These are phyloP conservation scores for Melampsora larici-populina DNA, from an alignment of 1,284 basidiomycete species.

Conservation along the genomic window DNA sequence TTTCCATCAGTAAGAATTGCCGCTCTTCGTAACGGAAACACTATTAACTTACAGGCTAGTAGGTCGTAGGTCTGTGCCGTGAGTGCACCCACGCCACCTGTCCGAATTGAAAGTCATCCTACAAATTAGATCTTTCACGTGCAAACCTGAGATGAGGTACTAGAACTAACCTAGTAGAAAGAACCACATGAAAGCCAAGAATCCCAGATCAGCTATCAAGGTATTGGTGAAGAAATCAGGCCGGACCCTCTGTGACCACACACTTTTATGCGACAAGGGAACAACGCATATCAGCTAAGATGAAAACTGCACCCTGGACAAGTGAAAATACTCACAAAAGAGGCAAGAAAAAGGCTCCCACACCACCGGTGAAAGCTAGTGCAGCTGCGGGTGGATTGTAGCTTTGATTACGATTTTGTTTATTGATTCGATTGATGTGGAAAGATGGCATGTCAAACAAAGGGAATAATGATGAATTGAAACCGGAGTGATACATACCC, in stretches of 20 bases:
- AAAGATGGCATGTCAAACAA: background rate
- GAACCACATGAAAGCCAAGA: slow-evolving; percentile 30
- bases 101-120: background rate
- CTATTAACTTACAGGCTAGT: slow-evolving; percentile 12
- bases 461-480: background rate
- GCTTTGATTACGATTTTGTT: background rate
- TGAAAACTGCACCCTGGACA: background rate
- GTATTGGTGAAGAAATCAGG: slow-evolving; percentile 25
- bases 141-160: too few species aligned
- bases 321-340: slow-evolving; percentile 17
- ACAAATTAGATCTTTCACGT: background rate
- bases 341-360: slow-evolving; percentile 19
- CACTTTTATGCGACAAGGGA: background rate
- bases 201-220: slow-evolving; percentile 4
- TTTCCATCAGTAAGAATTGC: background rate
- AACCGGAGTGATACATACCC: slow-evolving; percentile 8
- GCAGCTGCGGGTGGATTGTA: slow-evolving; percentile 34
- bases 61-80: slow-evolving; percentile 29
- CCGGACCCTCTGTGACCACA: slow-evolving; percentile 26
- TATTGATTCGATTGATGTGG: too few species aligned
- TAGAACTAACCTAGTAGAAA: slow-evolving; percentile 18
- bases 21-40: too few species aligned
- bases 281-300: background rate
- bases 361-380: slow-evolving; percentile 25
- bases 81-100: slow-evolving; percentile 29